These are phyloP conservation scores for Byssoonygena ceratinophila DNA, from an alignment of 2,329 filamentous ascomycete genomes.

Conservation along the genomic window DNA sequence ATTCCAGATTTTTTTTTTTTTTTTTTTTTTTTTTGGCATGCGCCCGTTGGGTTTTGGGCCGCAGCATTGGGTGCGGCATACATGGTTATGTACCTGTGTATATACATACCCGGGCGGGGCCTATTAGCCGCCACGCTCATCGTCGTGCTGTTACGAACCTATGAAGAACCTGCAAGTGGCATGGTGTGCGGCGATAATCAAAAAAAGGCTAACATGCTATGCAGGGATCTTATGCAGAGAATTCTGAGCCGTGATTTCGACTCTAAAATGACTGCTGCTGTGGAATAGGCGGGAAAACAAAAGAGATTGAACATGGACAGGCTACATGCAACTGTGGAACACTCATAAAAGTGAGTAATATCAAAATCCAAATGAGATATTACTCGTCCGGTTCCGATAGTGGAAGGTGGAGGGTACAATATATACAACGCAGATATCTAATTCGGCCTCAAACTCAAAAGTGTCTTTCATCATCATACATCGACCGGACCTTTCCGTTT, in stretches of 20 bases:
- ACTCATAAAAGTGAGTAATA: neutral
- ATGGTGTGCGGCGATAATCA: neutral
- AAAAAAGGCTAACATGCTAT: neutral
- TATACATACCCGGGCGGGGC: neutral
- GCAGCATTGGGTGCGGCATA: neutral
- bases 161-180: constrained; percentile 5
- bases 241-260: too few relatives aligned
- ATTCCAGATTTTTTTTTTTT: constrained; percentile 4
- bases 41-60: neutral
- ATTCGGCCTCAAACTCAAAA: constrained; percentile 14
- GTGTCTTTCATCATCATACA: constrained; percentile 34
- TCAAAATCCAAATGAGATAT: constrained; percentile 2
- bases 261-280: neutral
- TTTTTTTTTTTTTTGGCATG: too few relatives aligned
- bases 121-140: neutral
- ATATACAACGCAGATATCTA: constrained; percentile 11
- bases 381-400: neutral
- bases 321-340: neutral
- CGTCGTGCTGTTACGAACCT: neutral
- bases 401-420: neutral
- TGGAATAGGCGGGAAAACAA: neutral
- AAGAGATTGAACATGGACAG: neutral
- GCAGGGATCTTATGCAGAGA: neutral
- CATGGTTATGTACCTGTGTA: neutral
- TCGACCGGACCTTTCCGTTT: constrained; percentile 35